These are phyloP conservation scores for Neoboletus subvelutipes DNA, from an alignment of 768 basidiomycete genomes.

Conservation along the genomic window DNA sequence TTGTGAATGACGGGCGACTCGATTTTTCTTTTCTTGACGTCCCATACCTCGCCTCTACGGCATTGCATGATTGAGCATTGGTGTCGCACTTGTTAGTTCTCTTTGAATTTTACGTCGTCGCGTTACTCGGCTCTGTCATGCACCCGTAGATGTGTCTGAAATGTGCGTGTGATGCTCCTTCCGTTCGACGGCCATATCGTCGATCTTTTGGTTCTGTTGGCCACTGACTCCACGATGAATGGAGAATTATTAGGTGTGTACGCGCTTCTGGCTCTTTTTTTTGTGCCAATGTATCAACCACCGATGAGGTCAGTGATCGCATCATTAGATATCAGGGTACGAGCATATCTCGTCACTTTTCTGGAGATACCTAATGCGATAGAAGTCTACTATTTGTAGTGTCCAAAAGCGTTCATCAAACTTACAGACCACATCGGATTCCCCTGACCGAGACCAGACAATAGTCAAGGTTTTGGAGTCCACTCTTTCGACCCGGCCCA, in stretches of 20 bases:
- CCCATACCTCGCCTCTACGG: slow-evolving; percentile 15
- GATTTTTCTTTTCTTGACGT: slow-evolving; percentile 29
- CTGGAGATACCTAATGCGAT: background rate
- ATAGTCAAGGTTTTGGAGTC: background rate
- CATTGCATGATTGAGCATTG: slow-evolving; percentile 10
- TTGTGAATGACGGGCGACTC: slow-evolving; percentile 23
- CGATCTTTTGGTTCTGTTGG: background rate
- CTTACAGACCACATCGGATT: background rate
- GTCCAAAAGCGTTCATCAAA: background rate
- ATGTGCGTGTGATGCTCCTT: background rate
- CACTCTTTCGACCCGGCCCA: background rate
- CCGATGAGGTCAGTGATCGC: background rate
- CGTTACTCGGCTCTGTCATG: background rate
- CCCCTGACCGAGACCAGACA: background rate
- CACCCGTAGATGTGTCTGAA: background rate
- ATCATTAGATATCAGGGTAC: no score
- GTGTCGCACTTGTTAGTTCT: background rate
- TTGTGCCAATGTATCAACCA: background rate
- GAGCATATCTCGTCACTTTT: background rate
- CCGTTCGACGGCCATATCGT: background rate
- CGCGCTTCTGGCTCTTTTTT: background rate
- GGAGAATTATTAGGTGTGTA: background rate
- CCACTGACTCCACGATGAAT: background rate
- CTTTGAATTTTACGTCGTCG: background rate
- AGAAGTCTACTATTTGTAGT: background rate